phyloP scores from a whole-genome alignment of 192 early-diverging fungal genomes.

The Coemansia aciculifera region DNA sequence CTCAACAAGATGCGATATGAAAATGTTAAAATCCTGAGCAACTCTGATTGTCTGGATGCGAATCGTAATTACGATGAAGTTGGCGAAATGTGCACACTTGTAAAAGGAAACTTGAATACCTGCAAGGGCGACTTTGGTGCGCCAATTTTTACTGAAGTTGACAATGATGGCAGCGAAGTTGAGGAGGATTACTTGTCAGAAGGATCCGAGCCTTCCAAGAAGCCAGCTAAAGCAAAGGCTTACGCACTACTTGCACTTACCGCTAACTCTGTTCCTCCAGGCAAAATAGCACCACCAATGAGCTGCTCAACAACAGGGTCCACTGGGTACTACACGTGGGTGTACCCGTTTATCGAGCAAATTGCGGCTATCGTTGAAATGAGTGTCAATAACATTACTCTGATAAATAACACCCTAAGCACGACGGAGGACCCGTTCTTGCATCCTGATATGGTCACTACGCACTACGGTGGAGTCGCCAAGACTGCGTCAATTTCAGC shows the following conservation, averaged over 20 bases:
- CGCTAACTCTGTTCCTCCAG: neutral
- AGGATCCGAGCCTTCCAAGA: neutral
- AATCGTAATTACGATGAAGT: neutral
- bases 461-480: neutral
- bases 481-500: constrained; percentile 2
- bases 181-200: neutral
- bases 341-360: constrained; percentile 16
- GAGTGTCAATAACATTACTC: neutral
- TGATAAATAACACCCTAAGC: constrained; percentile 3
- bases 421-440: neutral
- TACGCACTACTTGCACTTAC: constrained; percentile 22
- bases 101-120: constrained; percentile 7
- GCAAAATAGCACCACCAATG: neutral
- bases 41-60: neutral
- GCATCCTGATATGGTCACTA: constrained; percentile 3
- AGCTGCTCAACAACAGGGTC: neutral
- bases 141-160: constrained; percentile 10
- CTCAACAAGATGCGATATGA: constrained; percentile 5
- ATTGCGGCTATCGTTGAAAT: constrained; percentile 4
- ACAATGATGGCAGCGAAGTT: neutral
- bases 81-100: constrained; percentile 13
- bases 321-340: constrained; percentile 20
- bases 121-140: constrained; percentile 16
- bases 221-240: neutral
- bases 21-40: neutral